Percentiles rank a stretch among this genome's conserved stretches.
Conservation (phyloP, 805 yeast genomes). For the Pichia exigua region DNA sequence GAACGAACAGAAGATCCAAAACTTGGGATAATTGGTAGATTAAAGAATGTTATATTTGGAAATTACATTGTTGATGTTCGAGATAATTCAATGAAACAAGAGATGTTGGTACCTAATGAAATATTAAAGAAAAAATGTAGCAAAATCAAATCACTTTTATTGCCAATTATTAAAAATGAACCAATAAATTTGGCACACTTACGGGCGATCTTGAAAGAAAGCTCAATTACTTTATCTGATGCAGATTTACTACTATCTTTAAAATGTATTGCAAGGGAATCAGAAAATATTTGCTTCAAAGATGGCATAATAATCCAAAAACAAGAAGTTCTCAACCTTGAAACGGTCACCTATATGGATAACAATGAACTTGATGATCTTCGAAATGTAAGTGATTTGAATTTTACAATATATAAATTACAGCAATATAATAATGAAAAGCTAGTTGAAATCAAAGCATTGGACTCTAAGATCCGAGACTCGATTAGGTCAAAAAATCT, state of each 20-base stretch:
- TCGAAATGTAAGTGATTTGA: slow-evolving; percentile 22
- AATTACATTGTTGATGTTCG: background rate
- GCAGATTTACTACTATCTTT: background rate
- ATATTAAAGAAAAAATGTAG: background rate
- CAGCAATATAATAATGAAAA: slow-evolving; percentile 13
- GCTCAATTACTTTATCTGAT: background rate
- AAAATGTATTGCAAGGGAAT: background rate
- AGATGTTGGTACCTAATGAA: background rate
- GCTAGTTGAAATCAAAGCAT: slow-evolving; percentile 7
- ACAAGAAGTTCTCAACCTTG: background rate
- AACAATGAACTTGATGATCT: slow-evolving; percentile 14
- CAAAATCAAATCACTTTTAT: background rate
- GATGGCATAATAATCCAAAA: slow-evolving; percentile 2
- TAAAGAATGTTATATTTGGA: background rate
- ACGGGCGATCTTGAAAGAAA: background rate
- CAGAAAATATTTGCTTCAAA: background rate
- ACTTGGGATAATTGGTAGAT: background rate
- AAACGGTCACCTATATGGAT: background rate
- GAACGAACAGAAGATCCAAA: background rate
- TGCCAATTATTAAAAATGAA: background rate
- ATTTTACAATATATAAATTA: slow-evolving; percentile 20
- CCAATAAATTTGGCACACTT: slow-evolving; percentile 1
- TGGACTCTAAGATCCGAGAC: slow-evolving; percentile 9
- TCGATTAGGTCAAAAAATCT: slow-evolving; percentile 14
- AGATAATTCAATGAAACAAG: background rate